Percentiles rank a stretch among this genome's conserved stretches.
Conservation (phyloP, 2,329 filamentous ascomycete genomes). For the Westerdykella ornata region DNA sequence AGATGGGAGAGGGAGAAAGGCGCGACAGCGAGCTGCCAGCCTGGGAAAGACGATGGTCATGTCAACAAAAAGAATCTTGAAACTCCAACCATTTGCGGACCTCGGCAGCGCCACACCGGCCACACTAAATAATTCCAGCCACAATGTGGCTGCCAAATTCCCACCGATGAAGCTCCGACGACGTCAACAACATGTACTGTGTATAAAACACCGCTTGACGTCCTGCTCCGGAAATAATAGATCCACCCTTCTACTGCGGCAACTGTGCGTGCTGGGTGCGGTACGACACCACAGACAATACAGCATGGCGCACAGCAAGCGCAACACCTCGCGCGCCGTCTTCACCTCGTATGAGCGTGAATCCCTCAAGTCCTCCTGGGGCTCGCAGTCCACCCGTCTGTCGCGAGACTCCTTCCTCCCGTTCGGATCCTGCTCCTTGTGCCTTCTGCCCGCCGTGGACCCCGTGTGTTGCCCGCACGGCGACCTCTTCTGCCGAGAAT, state of each 20-base stretch:
- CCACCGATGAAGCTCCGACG: too few species aligned
- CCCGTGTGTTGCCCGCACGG: conserved; percentile 73
- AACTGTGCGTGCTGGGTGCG: neutral
- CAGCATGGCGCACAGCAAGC: conserved; percentile 54
- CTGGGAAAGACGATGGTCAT: too few species aligned
- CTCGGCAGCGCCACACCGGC: too few species aligned
- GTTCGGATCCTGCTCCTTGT: conserved; percentile 83
- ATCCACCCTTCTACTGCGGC: neutral
- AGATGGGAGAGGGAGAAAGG: neutral
- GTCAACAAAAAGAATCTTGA: too few species aligned
- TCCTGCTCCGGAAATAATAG: too few species aligned
- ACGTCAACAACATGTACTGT: too few species aligned
- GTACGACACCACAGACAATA: neutral
- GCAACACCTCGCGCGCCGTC: conserved; percentile 85
- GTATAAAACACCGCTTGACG: too few species aligned
- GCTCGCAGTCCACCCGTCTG: conserved; percentile 73
- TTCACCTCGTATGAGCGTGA: conserved; percentile 89
- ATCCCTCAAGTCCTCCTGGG: conserved; percentile 76
- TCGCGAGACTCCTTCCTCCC: conserved; percentile 86
- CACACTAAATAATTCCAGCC: too few species aligned
- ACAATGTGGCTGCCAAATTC: neutral
- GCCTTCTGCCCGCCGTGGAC: conserved; percentile 70
- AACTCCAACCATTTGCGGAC: too few species aligned
- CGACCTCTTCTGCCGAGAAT: conserved; percentile 93
- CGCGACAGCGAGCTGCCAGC: too few species aligned